A percentile compares a stretch with the other conserved stretches of the same genome.
phyloP scores from a whole-genome alignment of 2,329 filamentous ascomycete genomes.

The Epichloe gansuensis region DNA sequence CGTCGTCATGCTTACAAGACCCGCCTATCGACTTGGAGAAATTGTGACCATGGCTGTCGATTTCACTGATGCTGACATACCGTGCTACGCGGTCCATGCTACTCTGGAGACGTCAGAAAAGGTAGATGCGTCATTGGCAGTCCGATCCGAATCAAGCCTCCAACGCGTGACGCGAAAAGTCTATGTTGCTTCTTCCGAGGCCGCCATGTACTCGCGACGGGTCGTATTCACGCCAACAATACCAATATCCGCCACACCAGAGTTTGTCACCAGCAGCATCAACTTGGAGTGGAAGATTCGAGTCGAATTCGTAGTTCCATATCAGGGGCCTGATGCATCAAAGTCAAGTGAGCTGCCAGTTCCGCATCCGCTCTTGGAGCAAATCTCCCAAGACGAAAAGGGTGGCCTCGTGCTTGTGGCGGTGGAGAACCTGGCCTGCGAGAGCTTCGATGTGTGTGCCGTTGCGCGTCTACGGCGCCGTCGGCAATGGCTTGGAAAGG shows the following conservation, averaged over 20 bases:
- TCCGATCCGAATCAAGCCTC: slow-evolving; percentile 77
- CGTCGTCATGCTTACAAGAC: slow-evolving; percentile 77
- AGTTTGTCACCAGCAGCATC: slow-evolving; percentile 83
- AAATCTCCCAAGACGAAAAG: slow-evolving; percentile 66
- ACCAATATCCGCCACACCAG: slow-evolving; percentile 71
- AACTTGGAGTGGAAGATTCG: slow-evolving; percentile 79
- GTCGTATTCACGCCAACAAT: slow-evolving; percentile 75
- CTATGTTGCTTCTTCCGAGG: slow-evolving; percentile 67
- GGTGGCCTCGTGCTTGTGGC: slow-evolving; percentile 64
- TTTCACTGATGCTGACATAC: slow-evolving; percentile 63
- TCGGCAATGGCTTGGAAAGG: slow-evolving; percentile 43
- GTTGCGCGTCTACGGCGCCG: slow-evolving; percentile 63
- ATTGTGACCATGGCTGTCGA: slow-evolving; percentile 75
- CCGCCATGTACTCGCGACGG: slow-evolving; percentile 67
- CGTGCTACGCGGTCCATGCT: slow-evolving; percentile 75
- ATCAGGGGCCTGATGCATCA: slow-evolving; percentile 21
- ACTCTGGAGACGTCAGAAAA: slow-evolving; percentile 80
- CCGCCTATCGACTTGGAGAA: slow-evolving; percentile 82
- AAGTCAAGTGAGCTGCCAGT: slow-evolving; percentile 11
- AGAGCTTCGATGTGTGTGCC: slow-evolving; percentile 88
- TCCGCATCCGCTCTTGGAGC: slow-evolving; percentile 53
- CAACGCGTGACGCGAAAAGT: slow-evolving; percentile 76
- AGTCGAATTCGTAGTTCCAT: slow-evolving; percentile 84
- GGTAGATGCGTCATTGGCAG: slow-evolving; percentile 65
- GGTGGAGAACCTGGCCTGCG: slow-evolving; percentile 65